Percentiles rank a stretch among this genome's conserved stretches.
phyloP scores from a whole-genome alignment of 768 basidiomycete species.

The Boletales sp. region DNA sequence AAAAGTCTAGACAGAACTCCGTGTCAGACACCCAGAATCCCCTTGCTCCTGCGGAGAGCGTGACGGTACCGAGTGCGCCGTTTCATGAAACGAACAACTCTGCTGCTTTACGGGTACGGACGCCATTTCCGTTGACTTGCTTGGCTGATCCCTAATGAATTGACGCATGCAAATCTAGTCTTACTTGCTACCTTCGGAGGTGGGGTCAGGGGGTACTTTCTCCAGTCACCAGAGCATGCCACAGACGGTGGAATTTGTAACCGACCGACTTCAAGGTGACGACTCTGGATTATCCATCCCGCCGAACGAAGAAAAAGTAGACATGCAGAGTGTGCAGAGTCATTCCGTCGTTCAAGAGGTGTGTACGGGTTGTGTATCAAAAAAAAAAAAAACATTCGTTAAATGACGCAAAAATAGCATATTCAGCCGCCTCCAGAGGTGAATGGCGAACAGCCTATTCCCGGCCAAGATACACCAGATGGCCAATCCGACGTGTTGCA shows the following conservation, averaged over 20 bases:
- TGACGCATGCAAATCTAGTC: too few relatives aligned
- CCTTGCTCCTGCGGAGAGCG: background rate
- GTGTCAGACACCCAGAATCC: background rate
- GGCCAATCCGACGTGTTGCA: background rate
- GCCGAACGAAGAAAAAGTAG: too few relatives aligned
- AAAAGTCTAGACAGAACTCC: background rate
- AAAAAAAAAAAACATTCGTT: background rate
- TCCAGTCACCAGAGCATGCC: too few relatives aligned
- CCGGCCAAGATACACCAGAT: background rate
- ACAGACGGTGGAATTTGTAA: too few relatives aligned
- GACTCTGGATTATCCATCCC: too few relatives aligned
- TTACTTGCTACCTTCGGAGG: too few relatives aligned
- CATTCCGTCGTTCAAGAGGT: too few relatives aligned
- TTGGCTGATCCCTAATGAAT: background rate
- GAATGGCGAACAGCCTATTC: background rate
- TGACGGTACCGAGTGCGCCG: background rate
- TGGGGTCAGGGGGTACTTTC: too few relatives aligned
- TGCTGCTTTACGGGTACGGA: background rate
- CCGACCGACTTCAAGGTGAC: too few relatives aligned
- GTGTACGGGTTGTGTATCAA: too few relatives aligned
- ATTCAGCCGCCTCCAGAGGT: background rate
- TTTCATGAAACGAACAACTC: background rate
- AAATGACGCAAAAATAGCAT: background rate
- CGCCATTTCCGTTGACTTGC: too few relatives aligned
- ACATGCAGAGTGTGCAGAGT: too few relatives aligned